A percentile compares a stretch with the other conserved stretches of the same genome.
Evolutionary conservation across 2,329 filamentous ascomycete genomes (phyloP).

Genomic region (Aspergillus novofumigatus): DNA sequence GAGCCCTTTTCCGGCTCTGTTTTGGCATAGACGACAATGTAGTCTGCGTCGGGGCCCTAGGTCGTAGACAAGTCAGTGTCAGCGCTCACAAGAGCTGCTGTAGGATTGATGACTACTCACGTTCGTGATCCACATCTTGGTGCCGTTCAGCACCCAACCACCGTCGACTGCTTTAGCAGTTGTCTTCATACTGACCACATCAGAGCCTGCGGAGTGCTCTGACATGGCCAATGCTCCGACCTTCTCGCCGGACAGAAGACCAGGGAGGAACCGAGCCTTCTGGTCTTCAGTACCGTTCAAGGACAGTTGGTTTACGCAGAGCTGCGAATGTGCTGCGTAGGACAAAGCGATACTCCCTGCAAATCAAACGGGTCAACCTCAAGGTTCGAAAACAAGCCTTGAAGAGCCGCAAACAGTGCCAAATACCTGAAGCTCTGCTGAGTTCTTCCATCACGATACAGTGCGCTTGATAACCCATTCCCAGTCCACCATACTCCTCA

Average conservation of each 20-base stretch:
- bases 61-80: slow-evolving; percentile 1
- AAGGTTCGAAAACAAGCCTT: background rate
- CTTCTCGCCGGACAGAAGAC: slow-evolving; percentile 71
- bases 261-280: slow-evolving; percentile 75
- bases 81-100: too few species aligned
- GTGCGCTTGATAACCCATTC: slow-evolving; percentile 94
- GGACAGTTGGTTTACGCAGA: slow-evolving; percentile 94
- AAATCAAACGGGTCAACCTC: background rate
- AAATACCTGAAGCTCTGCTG: slow-evolving; percentile 69
- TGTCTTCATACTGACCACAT: slow-evolving; percentile 94
- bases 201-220: slow-evolving; percentile 82
- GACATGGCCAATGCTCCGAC: slow-evolving; percentile 93
- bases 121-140: slow-evolving; percentile 99
- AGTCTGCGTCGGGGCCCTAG: slow-evolving; percentile 78
- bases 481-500: slow-evolving; percentile 83
- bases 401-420: slow-evolving; percentile 8
- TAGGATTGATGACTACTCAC: slow-evolving; percentile 37
- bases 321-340: slow-evolving; percentile 92
- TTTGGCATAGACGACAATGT: slow-evolving; percentile 95
- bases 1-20: slow-evolving; percentile 73
- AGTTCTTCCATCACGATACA: slow-evolving; percentile 95
- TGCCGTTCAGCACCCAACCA: slow-evolving; percentile 79
- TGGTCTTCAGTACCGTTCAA: slow-evolving; percentile 78
- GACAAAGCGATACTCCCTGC: slow-evolving; percentile 61
- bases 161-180: slow-evolving; percentile 76